Conservation (phyloP, 805 yeast genomes). For the Candida pini region DNA sequence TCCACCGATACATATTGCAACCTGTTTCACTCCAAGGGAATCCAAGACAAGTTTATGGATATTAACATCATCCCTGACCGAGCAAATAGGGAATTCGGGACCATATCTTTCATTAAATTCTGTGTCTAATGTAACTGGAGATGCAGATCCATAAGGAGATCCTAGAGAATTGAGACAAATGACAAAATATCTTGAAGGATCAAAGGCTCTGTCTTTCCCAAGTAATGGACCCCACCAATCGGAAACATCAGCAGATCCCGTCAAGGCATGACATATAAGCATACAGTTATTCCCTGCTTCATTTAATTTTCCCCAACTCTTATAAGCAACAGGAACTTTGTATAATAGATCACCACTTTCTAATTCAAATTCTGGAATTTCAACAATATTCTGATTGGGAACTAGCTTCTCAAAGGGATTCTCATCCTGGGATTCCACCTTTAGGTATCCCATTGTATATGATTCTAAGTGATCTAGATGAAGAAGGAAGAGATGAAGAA, state of each 20-base stretch:
- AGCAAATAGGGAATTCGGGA: conserved; percentile 90
- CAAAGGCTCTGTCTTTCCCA: conserved; percentile 84
- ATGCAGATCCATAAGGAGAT: conserved; percentile 93
- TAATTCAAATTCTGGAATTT: conserved; percentile 64
- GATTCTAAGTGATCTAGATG: neutral
- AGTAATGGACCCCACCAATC: conserved; percentile 99
- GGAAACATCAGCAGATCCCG: conserved; percentile 91
- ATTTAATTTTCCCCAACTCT: conserved; percentile 90
- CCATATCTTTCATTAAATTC: conserved; percentile 75
- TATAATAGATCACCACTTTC: conserved; percentile 76
- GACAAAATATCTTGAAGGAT: conserved; percentile 80
- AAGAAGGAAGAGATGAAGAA: neutral
- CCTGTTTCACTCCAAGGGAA: conserved; percentile 65
- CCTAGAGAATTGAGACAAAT: conserved; percentile 91
- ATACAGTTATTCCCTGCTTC: conserved; percentile 65
- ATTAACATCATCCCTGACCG: conserved; percentile 87
- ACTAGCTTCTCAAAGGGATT: conserved; percentile 73
- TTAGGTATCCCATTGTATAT: conserved; percentile 27
- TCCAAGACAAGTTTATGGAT: conserved; percentile 77
- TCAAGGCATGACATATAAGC: conserved; percentile 92
- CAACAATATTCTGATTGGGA: conserved; percentile 69
- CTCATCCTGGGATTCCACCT: conserved; percentile 41
- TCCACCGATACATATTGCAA: conserved; percentile 90
- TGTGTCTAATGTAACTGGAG: conserved; percentile 82
- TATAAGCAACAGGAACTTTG: conserved; percentile 88